Conservation (phyloP, 441 rosid genomes). For the Populus hybrid region DNA sequence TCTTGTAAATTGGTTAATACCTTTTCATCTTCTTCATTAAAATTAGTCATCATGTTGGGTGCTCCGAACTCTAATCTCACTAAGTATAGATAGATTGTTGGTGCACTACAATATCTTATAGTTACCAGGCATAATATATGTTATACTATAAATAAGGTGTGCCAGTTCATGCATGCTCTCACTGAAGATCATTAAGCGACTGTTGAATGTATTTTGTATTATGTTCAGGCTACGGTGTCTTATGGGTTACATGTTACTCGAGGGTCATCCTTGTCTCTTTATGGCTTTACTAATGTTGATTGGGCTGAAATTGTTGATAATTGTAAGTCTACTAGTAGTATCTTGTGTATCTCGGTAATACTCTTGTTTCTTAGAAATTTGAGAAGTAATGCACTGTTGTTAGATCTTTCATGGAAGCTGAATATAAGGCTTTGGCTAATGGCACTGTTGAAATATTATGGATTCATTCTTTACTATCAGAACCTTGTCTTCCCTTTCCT, state of each 20-base stretch:
- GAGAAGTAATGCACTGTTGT: not conserved
- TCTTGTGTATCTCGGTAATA: not conserved
- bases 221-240: not conserved
- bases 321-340: not conserved
- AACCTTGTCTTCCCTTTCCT: not conserved
- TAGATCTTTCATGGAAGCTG: not conserved
- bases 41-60: not conserved
- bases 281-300: not conserved
- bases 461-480: not conserved
- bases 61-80: not conserved
- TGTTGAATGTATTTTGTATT: not conserved
- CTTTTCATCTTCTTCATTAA: no score
- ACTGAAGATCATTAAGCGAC: not conserved
- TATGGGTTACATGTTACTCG: not conserved
- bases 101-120: not conserved
- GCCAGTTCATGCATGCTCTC: not conserved
- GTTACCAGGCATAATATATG: not conserved
- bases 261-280: not conserved
- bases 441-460: not conserved
- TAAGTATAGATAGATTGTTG: not conserved
- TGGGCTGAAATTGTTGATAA: not conserved
- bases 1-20: no score
- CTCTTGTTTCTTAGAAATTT: not conserved
- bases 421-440: not conserved
- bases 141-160: not conserved